Evolutionary conservation across 2,329 filamentous ascomycete genomes (phyloP).

Genomic region (Lizonia empirigonia): DNA sequence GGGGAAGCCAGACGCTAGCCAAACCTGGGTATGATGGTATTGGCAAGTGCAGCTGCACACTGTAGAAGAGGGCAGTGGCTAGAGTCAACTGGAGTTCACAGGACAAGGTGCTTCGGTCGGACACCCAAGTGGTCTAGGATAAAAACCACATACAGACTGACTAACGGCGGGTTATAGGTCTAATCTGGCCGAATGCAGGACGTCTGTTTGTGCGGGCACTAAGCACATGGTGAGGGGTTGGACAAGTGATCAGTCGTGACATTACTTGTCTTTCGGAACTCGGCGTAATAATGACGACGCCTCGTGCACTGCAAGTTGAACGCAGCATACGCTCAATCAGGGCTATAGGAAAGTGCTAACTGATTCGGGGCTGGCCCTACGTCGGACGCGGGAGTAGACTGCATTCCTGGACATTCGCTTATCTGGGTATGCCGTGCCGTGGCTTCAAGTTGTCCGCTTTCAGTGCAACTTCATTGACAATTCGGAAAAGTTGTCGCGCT

Average conservation of each 20-base stretch:
- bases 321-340: too few relatives aligned
- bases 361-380: neutral
- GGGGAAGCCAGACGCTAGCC: slow-evolving; percentile 11
- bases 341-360: neutral
- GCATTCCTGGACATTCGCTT: slow-evolving; percentile 12
- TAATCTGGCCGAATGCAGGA: neutral
- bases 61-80: slow-evolving; percentile 1
- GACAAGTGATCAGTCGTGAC: slow-evolving; percentile 1
- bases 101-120: neutral
- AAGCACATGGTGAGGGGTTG: slow-evolving; percentile 6
- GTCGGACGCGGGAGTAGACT: neutral
- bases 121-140: neutral
- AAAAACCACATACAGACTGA: neutral
- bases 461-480: slow-evolving; percentile 5
- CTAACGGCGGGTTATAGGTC: neutral
- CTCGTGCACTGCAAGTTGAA: too few relatives aligned
- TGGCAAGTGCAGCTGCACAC: slow-evolving; percentile 5
- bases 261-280: slow-evolving; percentile 5
- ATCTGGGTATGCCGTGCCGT: neutral
- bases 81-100: neutral
- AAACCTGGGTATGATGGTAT: slow-evolving; percentile 2
- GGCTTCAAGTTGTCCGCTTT: neutral
- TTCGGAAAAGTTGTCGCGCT: too few relatives aligned
- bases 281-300: slow-evolving; percentile 7
- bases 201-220: neutral